Conservation (phyloP, 208 protist genomes). For the Trypanosoma platydactyli region DNA sequence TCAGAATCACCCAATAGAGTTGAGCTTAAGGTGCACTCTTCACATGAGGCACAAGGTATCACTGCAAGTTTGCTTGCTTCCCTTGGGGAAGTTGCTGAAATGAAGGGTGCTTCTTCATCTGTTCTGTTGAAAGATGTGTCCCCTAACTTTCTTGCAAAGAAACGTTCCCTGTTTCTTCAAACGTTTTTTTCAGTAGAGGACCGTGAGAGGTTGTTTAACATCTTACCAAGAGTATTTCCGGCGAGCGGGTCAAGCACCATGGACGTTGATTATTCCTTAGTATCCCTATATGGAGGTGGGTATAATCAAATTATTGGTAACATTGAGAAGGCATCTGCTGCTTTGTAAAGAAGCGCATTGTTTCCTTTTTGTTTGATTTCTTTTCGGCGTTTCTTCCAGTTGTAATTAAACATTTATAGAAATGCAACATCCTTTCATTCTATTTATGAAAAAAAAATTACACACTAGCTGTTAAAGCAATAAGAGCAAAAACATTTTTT, state of each 20-base stretch:
- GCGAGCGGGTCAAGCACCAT: neutral
- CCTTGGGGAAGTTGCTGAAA: constrained; percentile 22
- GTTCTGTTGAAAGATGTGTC: constrained; percentile 5
- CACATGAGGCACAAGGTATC: constrained; percentile 12
- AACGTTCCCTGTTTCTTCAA: constrained; percentile 23
- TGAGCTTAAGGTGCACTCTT: constrained; percentile 10
- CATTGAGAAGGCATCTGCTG: constrained; percentile 2
- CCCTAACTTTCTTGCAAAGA: constrained; percentile 14
- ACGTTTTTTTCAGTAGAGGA: constrained; percentile 27
- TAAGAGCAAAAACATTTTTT: neutral
- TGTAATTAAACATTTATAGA: neutral
- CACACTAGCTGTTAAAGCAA: too few relatives aligned
- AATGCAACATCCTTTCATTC: too few relatives aligned
- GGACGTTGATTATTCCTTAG: constrained; percentile 8
- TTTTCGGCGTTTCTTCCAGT: constrained; percentile 3
- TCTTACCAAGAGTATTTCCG: constrained; percentile 11
- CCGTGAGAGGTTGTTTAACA: neutral
- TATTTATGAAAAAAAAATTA: too few relatives aligned
- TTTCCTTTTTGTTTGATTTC: constrained; percentile 15
- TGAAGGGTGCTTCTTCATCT: neutral
- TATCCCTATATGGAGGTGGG: constrained; percentile 9
- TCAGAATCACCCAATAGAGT: neutral
- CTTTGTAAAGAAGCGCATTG: neutral
- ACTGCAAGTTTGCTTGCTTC: constrained; percentile 3
- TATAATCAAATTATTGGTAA: constrained; percentile 19